phyloP scores from a whole-genome alignment of 768 basidiomycete genomes.

The Leccinum imitatum region DNA sequence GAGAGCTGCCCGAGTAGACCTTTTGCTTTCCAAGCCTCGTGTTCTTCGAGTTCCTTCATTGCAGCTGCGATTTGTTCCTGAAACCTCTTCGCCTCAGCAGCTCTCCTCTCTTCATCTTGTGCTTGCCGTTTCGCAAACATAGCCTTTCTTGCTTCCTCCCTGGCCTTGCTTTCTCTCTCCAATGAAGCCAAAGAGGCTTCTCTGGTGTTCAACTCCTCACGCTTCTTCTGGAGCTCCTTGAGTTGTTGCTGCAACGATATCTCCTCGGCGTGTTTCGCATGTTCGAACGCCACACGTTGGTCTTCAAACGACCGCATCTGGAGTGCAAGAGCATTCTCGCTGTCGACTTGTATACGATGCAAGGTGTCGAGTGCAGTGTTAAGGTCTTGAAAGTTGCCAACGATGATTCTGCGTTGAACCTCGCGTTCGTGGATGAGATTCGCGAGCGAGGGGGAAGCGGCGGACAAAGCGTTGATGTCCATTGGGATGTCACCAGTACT shows the following conservation, averaged over 20 bases:
- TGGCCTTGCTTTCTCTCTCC: slow-evolving; percentile 26
- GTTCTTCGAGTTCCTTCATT: slow-evolving; percentile 19
- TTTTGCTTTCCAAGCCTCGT: slow-evolving; percentile 7
- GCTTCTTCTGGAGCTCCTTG: slow-evolving; percentile 20
- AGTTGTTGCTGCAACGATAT: slow-evolving; percentile 18
- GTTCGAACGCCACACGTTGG: slow-evolving; percentile 22
- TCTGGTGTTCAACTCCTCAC: slow-evolving; percentile 21
- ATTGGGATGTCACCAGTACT: not conserved
- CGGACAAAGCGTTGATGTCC: not conserved
- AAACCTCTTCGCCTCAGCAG: slow-evolving; percentile 16
- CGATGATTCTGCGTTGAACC: slow-evolving; percentile 8
- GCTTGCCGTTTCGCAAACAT: slow-evolving; percentile 23
- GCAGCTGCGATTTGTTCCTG: slow-evolving; percentile 22
- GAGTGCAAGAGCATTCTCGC: slow-evolving; percentile 14
- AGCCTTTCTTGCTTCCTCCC: slow-evolving; percentile 24
- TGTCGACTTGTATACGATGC: slow-evolving; percentile 16
- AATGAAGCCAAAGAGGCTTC: slow-evolving; percentile 17
- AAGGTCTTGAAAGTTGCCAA: slow-evolving; percentile 16
- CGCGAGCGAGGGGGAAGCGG: not conserved
- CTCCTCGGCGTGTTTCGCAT: slow-evolving; percentile 19
- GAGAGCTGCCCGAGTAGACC: slow-evolving; percentile 1
- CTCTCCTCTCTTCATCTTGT: slow-evolving; percentile 26
- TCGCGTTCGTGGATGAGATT: slow-evolving; percentile 13
- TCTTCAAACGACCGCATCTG: slow-evolving; percentile 16
- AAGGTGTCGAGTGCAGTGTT: slow-evolving; percentile 3